A percentile compares a stretch with the other conserved stretches of the same genome.
Conservation (phyloP, 1,139 yeast species). For the Yamadazyma dendronema region DNA sequence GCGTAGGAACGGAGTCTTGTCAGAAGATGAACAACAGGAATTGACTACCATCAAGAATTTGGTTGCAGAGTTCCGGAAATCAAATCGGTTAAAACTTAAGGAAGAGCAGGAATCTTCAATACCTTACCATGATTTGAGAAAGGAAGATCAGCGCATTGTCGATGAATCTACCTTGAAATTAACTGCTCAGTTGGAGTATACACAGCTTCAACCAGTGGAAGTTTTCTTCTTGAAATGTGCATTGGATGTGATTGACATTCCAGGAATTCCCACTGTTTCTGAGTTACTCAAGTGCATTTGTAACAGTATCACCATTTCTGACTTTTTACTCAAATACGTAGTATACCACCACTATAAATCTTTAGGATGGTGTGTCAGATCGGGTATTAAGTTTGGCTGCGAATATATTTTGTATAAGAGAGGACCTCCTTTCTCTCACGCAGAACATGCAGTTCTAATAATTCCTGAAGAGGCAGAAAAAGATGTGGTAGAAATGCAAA, state of each 20-base stretch:
- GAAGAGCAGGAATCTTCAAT: slow-evolving; percentile 14
- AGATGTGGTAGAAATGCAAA: slow-evolving; percentile 63
- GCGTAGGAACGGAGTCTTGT: slow-evolving; percentile 24
- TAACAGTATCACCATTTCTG: slow-evolving; percentile 20
- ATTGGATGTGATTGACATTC: slow-evolving; percentile 39
- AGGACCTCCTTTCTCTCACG: slow-evolving; percentile 96
- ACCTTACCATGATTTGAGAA: slow-evolving; percentile 19
- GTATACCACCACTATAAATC: slow-evolving; percentile 87
- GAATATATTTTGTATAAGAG: slow-evolving; percentile 77
- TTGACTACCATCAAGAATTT: slow-evolving; percentile 27
- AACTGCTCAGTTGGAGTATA: slow-evolving; percentile 50
- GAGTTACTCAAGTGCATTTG: slow-evolving; percentile 31
- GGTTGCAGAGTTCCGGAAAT: slow-evolving; percentile 23
- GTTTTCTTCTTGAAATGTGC: slow-evolving; percentile 62
- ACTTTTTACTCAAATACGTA: slow-evolving; percentile 56
- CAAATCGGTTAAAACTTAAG: slow-evolving; percentile 13
- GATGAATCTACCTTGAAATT: slow-evolving; percentile 26
- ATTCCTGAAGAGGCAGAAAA: slow-evolving; percentile 20
- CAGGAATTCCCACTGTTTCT: slow-evolving; percentile 6
- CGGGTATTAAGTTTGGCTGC: slow-evolving; percentile 89
- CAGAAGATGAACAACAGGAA: slow-evolving; percentile 23
- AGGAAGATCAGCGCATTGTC: slow-evolving; percentile 39
- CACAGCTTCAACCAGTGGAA: slow-evolving; percentile 78
- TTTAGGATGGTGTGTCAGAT: slow-evolving; percentile 90
- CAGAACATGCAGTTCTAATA: slow-evolving; percentile 72